A percentile compares a stretch with the other conserved stretches of the same genome.
phyloP scores from a whole-genome alignment of 2,329 filamentous ascomycete genomes.

The Aspergillus udagawae region DNA sequence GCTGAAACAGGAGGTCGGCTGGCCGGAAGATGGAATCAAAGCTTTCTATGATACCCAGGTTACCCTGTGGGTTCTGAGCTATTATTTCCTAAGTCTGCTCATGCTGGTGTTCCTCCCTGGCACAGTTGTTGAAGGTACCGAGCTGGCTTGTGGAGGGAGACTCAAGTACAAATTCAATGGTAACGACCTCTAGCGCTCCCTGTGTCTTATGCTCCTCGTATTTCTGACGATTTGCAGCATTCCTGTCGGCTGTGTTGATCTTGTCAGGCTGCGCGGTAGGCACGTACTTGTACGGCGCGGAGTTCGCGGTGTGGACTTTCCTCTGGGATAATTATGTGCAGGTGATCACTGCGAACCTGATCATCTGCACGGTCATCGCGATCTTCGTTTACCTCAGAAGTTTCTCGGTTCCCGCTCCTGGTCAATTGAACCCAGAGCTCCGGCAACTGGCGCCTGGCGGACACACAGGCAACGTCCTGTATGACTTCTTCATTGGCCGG shows the following conservation, averaged over 20 bases:
- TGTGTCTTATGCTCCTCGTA: constrained; percentile 1
- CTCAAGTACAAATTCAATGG: constrained; percentile 81
- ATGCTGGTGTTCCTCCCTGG: constrained; percentile 76
- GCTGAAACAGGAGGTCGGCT: constrained; percentile 76
- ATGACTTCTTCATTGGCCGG: constrained; percentile 95
- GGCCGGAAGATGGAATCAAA: constrained; percentile 66
- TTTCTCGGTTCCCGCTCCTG: constrained; percentile 65
- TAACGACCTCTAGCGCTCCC: constrained; percentile 31
- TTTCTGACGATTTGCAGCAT: constrained; percentile 51
- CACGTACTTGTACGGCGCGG: constrained; percentile 69
- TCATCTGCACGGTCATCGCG: constrained; percentile 70
- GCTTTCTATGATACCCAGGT: constrained; percentile 68
- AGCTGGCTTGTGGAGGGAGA: constrained; percentile 65
- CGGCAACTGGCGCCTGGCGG: constrained; percentile 81
- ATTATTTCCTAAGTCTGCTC: constrained; percentile 71
- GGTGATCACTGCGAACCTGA: constrained; percentile 75
- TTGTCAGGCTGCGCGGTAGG: constrained; percentile 69
- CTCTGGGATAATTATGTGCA: constrained; percentile 88
- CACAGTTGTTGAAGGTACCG: constrained; percentile 64
- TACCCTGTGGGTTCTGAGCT: constrained; percentile 67
- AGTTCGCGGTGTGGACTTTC: constrained; percentile 87
- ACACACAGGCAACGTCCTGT: constrained; percentile 76
- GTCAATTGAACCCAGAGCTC: constrained; percentile 62
- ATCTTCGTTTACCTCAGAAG: constrained; percentile 77
- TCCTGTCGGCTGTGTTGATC: constrained; percentile 70